These are phyloP conservation scores for Rhodocollybia butyracea DNA, from an alignment of 768 basidiomycete species.

Conservation along the genomic window DNA sequence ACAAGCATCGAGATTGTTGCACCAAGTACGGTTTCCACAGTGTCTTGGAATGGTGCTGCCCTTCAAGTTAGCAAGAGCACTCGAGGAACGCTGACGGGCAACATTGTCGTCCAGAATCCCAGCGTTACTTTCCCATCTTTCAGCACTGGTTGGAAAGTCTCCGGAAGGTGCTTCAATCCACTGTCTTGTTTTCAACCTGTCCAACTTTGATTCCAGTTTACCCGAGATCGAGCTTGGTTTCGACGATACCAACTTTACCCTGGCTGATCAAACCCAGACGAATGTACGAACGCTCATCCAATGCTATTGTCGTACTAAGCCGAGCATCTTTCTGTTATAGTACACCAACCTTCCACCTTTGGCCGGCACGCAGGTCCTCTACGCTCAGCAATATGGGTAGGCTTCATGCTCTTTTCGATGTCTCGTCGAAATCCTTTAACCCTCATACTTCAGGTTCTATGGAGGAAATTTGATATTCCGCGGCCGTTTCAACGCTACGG, in stretches of 20 bases:
- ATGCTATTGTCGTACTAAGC: not conserved
- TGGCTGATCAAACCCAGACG: slow-evolving; percentile 40
- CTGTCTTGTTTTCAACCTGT: slow-evolving; percentile 4
- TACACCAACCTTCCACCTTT: slow-evolving; percentile 48
- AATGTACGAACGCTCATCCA: slow-evolving; percentile 29
- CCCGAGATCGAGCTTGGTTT: slow-evolving; percentile 46
- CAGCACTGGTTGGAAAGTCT: slow-evolving; percentile 40
- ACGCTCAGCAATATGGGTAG: slow-evolving; percentile 52
- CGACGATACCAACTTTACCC: slow-evolving; percentile 46
- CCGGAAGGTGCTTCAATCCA: slow-evolving; percentile 32
- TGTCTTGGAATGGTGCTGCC: slow-evolving; percentile 40
- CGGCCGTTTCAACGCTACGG: slow-evolving; percentile 48
- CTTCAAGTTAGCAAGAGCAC: slow-evolving; percentile 22
- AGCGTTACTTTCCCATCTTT: slow-evolving; percentile 31
- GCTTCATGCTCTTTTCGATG: not conserved
- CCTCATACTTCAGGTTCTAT: slow-evolving; percentile 36
- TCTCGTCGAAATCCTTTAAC: not conserved
- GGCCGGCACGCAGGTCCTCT: slow-evolving; percentile 40
- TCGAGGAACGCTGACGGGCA: slow-evolving; percentile 28
- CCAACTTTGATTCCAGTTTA: slow-evolving; percentile 27
- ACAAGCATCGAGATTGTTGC: slow-evolving; percentile 42
- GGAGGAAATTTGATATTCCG: slow-evolving; percentile 51
- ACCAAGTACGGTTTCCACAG: slow-evolving; percentile 28
- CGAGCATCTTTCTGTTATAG: slow-evolving; percentile 20
- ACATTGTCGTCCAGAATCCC: slow-evolving; percentile 13